A percentile compares a stretch with the other conserved stretches of the same genome.
phyloP scores from a whole-genome alignment of 164 flowering plant genomes.

The grape (Vitis vinifera) region DNA sequence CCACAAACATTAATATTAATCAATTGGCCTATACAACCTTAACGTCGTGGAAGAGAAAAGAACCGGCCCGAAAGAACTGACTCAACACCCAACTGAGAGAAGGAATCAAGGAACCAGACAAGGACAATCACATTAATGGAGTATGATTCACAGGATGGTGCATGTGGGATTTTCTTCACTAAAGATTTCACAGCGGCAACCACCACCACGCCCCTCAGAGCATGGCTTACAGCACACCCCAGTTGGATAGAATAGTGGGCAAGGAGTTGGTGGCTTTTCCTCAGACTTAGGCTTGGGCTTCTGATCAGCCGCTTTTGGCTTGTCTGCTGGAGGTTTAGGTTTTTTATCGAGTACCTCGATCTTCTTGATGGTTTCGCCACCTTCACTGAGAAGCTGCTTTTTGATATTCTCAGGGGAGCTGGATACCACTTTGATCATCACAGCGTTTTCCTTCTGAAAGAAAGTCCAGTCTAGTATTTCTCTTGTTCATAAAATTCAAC shows the following conservation, averaged over 20 bases:
- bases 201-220: constrained; percentile 5
- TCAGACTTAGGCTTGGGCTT: no score
- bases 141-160: not conserved
- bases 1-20: no score
- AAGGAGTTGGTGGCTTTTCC: no score
- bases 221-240: constrained; percentile 12
- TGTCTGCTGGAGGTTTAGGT: no score
- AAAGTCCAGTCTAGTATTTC: constrained; percentile 40
- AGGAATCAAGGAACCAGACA: no score
- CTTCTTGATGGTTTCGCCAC: constrained; percentile 24
- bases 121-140: not conserved
- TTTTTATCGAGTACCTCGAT: constrained; percentile 17
- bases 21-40: no score
- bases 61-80: no score
- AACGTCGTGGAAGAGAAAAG: no score
- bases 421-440: constrained; percentile 31
- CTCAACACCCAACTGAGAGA: not conserved
- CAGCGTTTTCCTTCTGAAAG: constrained; percentile 36
- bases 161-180: not conserved
- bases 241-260: not conserved
- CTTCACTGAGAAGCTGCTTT: constrained; percentile 32
- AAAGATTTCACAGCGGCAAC: not conserved
- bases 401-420: constrained; percentile 38
- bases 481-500: constrained; percentile 8
- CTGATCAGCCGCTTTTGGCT: no score